Evolutionary conservation across 768 basidiomycete species (phyloP).

Genomic region (Leucogyrophana mollusca): DNA sequence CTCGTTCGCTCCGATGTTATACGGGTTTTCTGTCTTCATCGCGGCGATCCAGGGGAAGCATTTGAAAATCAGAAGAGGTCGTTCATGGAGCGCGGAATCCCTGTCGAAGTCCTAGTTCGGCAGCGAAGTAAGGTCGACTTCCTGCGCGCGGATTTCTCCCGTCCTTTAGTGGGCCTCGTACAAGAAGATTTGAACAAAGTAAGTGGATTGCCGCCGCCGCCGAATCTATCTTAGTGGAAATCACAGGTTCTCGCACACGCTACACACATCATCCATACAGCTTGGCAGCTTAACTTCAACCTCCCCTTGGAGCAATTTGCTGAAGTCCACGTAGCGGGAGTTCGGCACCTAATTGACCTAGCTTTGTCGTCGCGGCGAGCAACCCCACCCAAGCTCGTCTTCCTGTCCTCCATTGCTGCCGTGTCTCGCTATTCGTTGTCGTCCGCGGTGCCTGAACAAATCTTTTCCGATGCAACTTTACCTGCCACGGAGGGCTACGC

Average conservation of each 20-base stretch:
- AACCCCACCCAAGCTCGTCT: background rate
- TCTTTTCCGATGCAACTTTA: background rate
- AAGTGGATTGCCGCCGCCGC: too few relatives aligned
- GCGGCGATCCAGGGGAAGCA: too few relatives aligned
- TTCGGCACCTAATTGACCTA: slow-evolving; percentile 8
- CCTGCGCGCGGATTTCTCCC: too few relatives aligned
- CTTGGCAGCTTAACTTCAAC: slow-evolving; percentile 10
- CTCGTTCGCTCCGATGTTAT: too few relatives aligned
- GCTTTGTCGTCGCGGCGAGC: slow-evolving; percentile 1
- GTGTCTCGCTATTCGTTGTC: background rate
- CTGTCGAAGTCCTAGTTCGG: too few relatives aligned
- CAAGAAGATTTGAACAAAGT: too few relatives aligned
- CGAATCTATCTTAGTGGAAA: too few relatives aligned
- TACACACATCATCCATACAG: slow-evolving; percentile 9
- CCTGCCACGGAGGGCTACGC: background rate
- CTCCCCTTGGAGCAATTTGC: slow-evolving; percentile 6
- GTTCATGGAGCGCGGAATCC: too few relatives aligned
- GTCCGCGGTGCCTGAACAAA: background rate
- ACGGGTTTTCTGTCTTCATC: too few relatives aligned
- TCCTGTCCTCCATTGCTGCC: background rate
- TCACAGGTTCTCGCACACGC: slow-evolving; percentile 2
- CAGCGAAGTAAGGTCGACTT: too few relatives aligned
- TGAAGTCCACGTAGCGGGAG: slow-evolving; percentile 6
- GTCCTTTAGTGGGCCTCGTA: too few relatives aligned
- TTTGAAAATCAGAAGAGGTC: too few relatives aligned